Conservation (phyloP, 1,284 basidiomycete species). For the Gymnopus androsaceus region DNA sequence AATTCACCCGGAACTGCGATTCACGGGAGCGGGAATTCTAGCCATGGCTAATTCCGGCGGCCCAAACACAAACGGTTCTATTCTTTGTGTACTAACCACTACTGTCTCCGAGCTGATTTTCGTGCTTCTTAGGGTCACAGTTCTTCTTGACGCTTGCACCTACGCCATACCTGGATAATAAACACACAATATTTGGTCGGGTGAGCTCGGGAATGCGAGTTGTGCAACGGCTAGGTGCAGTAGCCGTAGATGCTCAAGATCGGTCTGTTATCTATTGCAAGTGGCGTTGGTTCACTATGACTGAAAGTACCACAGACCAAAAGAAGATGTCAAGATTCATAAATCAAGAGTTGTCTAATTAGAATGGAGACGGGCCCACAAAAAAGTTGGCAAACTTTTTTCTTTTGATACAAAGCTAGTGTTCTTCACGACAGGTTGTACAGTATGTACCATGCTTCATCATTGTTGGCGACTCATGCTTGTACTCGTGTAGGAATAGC, state of each 20-base stretch:
- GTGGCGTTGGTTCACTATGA: conserved; percentile 9
- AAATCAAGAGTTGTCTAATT: conserved; percentile 58
- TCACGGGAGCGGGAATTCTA: conserved; percentile 94
- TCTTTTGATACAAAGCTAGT: too few species aligned
- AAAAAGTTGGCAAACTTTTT: not conserved
- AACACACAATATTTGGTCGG: conserved; percentile 93
- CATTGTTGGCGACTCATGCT: too few species aligned
- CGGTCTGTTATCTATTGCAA: conserved; percentile 46
- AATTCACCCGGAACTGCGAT: conserved; percentile 83
- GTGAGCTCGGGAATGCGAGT: conserved; percentile 87
- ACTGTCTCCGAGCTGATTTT: conserved; percentile 2
- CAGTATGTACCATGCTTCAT: too few species aligned
- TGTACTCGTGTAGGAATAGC: too few species aligned
- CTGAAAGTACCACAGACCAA: conserved; percentile 50
- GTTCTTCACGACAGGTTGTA: too few species aligned
- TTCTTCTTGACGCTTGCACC: conserved; percentile 91
- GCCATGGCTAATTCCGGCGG: conserved; percentile 98
- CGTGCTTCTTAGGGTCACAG: conserved; percentile 70
- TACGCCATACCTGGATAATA: conserved; percentile 89
- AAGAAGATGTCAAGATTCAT: conserved; percentile 79
- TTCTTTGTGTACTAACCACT: not conserved
- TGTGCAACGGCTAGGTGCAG: conserved; percentile 78
- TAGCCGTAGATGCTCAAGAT: conserved; percentile 78
- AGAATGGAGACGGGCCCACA: not conserved
- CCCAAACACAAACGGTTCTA: conserved; percentile 87